Evolutionary conservation across 2,329 filamentous ascomycete species (phyloP), one percentile per base, ranked within the genome.

Genomic region (Didymella pomorum): DNA sequence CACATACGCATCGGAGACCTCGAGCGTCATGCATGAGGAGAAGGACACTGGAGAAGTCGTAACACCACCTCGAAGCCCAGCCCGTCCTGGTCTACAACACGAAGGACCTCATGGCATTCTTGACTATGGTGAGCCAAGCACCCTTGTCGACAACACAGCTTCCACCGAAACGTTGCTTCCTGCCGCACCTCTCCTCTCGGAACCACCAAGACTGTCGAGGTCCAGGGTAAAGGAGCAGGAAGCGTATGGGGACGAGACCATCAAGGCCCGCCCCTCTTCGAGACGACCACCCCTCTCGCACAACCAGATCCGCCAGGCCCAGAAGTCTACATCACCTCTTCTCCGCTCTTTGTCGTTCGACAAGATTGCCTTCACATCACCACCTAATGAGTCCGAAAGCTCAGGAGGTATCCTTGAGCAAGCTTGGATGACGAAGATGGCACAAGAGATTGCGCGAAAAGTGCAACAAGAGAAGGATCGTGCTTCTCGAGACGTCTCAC

Each of bases 371-470:
- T 55, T 65, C 10, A 41, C 63, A 21, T 70, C 68, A 3, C 70
- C 73, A 11, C 56, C 68, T 0, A 66, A 68, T 18, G 69, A 75
- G 33, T 60, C 60, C 45, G 63, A 65, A 12, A 62, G 62, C 37
- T 71, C 70, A 0, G 65, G 81, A 14, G 82, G 82, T 18, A 91
- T 92, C 47, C 80, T 92, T 25, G 90, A 93, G 73, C 89, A 92
- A 75, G 91, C 91, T 2, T 95, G 91, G 90, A 90, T 95, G 79
- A 87, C 89, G 80, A 95, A 97, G 81, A 95, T 99, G 86, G 93
- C 94, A 5, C 89, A 89, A 63, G 95, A 98, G 77, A 94, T 98
- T 69, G 92, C 93, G 33, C 83, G 88, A 49, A 89, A 92, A 55
- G 92, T 96, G 64, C 91, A 94, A 65, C 91, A 97, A 67, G 91